A percentile compares a stretch with the other conserved stretches of the same genome.
phyloP scores from a whole-genome alignment of 805 yeast species.

The Lipomyces kockii region DNA sequence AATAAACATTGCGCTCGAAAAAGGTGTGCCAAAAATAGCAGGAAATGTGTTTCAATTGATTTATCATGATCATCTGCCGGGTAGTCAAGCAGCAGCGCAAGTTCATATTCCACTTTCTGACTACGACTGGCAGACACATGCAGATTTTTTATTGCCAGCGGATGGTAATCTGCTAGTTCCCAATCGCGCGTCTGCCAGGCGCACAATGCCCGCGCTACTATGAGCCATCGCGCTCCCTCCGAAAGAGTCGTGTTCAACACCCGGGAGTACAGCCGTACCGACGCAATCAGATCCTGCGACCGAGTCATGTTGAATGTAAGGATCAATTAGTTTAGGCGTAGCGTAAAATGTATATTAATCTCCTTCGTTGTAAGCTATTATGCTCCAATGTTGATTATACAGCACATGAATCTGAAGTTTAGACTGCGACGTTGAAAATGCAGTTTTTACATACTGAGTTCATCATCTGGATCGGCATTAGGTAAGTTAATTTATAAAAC shows the following conservation, averaged over 20 bases:
- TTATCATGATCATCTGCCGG: not conserved
- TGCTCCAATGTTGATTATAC: not conserved
- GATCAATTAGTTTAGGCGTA: not conserved
- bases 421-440: too few species aligned
- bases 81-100: constrained; percentile 9
- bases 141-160: not conserved
- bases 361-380: not conserved
- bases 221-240: constrained; percentile 8
- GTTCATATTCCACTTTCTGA: constrained; percentile 17
- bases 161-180: constrained; percentile 20
- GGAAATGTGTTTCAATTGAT: not conserved
- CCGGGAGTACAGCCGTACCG: not conserved
- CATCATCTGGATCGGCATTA: too few species aligned
- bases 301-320: not conserved
- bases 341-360: not conserved
- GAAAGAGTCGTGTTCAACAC: not conserved
- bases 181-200: constrained; percentile 22
- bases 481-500: too few species aligned
- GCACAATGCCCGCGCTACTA: constrained; percentile 18
- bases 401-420: not conserved
- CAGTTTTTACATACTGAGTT: too few species aligned
- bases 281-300: not conserved
- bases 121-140: not conserved
- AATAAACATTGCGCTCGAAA: constrained; percentile 22
- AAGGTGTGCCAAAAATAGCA: constrained; percentile 11